Base-by-base conservation (phyloP, 139 green algal species). In the Chlorella ohadii region DNA sequence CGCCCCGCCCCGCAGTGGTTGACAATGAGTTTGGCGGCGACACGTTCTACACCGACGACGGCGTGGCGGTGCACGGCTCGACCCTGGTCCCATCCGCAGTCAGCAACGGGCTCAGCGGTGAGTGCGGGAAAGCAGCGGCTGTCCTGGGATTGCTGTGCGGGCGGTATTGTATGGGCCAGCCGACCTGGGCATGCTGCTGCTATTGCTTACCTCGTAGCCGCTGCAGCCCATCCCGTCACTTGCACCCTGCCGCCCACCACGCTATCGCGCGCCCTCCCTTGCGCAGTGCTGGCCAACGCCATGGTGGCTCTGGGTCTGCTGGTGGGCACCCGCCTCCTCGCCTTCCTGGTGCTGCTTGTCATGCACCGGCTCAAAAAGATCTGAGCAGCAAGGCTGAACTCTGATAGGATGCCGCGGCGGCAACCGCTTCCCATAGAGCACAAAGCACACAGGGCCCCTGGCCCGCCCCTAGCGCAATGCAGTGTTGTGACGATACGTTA, bases 221-320 rank as follows among this genome's bases (percentile, higher is more conserved):
- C 11, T 27, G 33, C 16, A 1, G 66, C 33, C 12, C 25, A 1
- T 19, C 70, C 34, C 20, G 3, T 38, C 3, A 16, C 16, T n/a
- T 3, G 61, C 39, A 39, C 38, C 23, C 11, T 39, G 38, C 6
- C 38, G 0, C 1, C 22, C 65, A 6, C 2, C 15, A 15, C 19
- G 2, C 31, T 28, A 11, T 5, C 28, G 13, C 9, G 7, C 65
- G 0, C 12, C 61, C 25, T 7, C 20, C 39, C 63, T 6, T 16
- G 12, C n/a, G 63, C 28, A 33, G 27, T 67, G 61, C 4, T 15
- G 61, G 70, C 38, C 11, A 92, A 93, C 83, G 31, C 88, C n/a
- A 34, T 36, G 25, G 70, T 91, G n/a, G 84, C 92, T 25, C n/a
- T 90, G 33, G 86, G 81, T 16, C 90, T 93, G 47, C 86, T 71